phyloP scores from a whole-genome alignment of 2,329 filamentous ascomycete genomes.

The Colletotrichum siamense region DNA sequence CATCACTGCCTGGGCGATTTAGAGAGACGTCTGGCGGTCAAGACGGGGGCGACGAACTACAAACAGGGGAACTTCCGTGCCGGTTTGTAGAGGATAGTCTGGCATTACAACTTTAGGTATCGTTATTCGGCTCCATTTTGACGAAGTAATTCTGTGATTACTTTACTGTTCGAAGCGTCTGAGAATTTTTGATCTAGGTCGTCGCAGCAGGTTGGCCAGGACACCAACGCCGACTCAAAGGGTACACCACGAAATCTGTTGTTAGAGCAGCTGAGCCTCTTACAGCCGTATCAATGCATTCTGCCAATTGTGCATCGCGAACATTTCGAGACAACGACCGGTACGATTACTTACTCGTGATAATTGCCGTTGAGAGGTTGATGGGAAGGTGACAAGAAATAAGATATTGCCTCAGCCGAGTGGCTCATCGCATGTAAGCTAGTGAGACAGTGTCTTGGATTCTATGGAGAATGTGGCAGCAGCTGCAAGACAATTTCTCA shows the following conservation, averaged over 20 bases:
- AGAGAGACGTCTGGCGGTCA: background rate
- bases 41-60: background rate
- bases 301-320: background rate
- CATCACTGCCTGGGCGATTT: background rate
- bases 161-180: too few species aligned
- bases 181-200: background rate
- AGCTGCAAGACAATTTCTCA: background rate
- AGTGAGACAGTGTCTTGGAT: background rate
- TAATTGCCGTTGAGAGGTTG: background rate
- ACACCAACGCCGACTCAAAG: background rate
- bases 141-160: too few species aligned
- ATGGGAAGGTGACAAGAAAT: background rate
- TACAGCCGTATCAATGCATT: background rate
- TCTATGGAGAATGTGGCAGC: background rate
- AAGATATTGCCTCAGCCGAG: background rate
- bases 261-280: background rate
- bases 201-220: background rate
- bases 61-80: background rate
- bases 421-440: background rate
- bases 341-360: background rate
- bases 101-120: too few species aligned
- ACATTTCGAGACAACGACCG: background rate
- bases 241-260: background rate
- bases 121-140: too few species aligned
- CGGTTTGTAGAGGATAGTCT: background rate